Conservation (phyloP, 2,329 filamentous ascomycete genomes). For the Leptographium wingfieldii region DNA sequence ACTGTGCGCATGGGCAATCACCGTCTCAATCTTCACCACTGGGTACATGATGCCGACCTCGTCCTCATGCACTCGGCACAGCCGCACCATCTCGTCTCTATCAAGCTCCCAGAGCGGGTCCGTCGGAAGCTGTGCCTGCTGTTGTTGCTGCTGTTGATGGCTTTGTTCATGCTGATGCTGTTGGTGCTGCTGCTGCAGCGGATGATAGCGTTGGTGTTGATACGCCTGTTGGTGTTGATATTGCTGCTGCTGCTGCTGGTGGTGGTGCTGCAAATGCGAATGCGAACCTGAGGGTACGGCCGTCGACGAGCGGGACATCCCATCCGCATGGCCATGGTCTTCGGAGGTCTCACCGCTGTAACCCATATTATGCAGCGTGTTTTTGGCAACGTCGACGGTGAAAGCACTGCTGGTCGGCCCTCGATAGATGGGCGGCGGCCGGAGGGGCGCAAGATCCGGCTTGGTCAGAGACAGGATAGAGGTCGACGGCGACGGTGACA, state of each 20-base stretch:
- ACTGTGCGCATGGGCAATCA: conserved; percentile 57
- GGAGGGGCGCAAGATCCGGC: conserved; percentile 35
- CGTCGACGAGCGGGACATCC: conserved; percentile 21
- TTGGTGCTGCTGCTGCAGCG: conserved; percentile 11
- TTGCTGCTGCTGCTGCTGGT: neutral
- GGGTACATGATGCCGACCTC: conserved; percentile 92
- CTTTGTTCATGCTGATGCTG: conserved; percentile 17
- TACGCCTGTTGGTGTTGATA: conserved; percentile 9
- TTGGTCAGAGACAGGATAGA: conserved; percentile 30
- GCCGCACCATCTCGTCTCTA: conserved; percentile 65
- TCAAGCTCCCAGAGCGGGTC: conserved; percentile 74
- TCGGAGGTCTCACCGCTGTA: conserved; percentile 55
- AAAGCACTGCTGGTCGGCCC: conserved; percentile 70
- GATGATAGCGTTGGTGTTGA: neutral
- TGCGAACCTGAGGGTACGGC: conserved; percentile 13
- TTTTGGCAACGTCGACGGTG: conserved; percentile 76
- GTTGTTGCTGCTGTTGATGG: neutral
- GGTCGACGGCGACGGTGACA: conserved; percentile 28
- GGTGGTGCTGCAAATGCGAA: conserved; percentile 17
- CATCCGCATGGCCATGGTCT: conserved; percentile 33
- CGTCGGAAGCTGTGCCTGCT: conserved; percentile 25
- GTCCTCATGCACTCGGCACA: conserved; percentile 74
- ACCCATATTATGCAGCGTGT: conserved; percentile 79
- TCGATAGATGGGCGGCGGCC: conserved; percentile 52
- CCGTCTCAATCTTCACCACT: conserved; percentile 58